A percentile compares a stretch with the other conserved stretches of the same genome.
These are phyloP conservation scores for Nannochloropsis salina DNA, from an alignment of 108 stramenopile genomes.

Conservation along the genomic window DNA sequence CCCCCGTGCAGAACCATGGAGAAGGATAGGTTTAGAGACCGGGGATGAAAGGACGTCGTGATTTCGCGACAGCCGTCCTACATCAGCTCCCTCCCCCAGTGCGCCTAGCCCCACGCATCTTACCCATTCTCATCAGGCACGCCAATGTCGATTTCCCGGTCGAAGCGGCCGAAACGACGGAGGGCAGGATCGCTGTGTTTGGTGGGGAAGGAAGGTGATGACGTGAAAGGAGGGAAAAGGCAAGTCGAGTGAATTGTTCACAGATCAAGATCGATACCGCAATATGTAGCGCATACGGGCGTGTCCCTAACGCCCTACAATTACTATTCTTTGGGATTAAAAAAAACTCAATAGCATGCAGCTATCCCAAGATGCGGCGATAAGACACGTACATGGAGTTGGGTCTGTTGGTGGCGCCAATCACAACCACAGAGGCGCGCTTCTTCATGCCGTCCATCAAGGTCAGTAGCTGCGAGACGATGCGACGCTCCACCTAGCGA, in stretches of 20 bases:
- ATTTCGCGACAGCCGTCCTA: not conserved
- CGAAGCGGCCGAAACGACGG: conserved; percentile 97
- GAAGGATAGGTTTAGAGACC: not conserved
- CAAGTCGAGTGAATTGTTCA: not conserved
- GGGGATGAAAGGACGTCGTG: not conserved
- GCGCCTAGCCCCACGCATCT: not conserved
- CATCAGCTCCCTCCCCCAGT: not conserved
- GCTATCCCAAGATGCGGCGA: no score
- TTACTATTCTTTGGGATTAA: no score
- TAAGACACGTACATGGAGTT: conserved; percentile 35
- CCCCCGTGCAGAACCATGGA: not conserved
- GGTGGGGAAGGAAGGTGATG: conserved; percentile 43
- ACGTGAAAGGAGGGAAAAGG: not conserved
- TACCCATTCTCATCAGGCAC: conserved; percentile 96
- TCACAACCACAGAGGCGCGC: conserved; percentile 87
- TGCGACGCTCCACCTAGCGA: conserved; percentile 82
- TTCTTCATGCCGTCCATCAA: conserved; percentile 98
- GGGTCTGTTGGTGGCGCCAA: conserved; percentile 92
- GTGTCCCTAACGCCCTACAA: no score
- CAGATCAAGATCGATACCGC: no score
- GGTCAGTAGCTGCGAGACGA: conserved; percentile 94
- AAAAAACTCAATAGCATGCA: no score
- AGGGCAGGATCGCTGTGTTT: conserved; percentile 91
- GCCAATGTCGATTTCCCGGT: conserved; percentile 99
- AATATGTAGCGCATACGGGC: no score